Percentiles rank a stretch among this genome's conserved stretches.
Evolutionary conservation across 2,329 filamentous ascomycete genomes (phyloP).

Genomic region (Simplicillium sp.): DNA sequence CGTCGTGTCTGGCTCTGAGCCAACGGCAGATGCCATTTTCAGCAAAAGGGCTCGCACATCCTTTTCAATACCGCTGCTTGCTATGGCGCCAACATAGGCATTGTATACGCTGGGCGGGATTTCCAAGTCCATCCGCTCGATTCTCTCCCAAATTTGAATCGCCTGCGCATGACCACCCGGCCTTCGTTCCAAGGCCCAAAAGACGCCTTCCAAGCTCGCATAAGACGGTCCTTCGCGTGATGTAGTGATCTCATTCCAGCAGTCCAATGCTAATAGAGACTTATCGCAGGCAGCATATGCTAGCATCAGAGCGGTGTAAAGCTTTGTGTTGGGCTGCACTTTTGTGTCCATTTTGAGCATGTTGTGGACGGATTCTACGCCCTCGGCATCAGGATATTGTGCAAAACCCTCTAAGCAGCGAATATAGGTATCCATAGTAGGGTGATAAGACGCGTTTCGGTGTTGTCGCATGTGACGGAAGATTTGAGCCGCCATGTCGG

Average conservation of each 20-base stretch:
- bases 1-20: slow-evolving; percentile 55
- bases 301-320: slow-evolving; percentile 81
- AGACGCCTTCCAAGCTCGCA: slow-evolving; percentile 68
- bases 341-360: slow-evolving; percentile 89
- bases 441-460: slow-evolving; percentile 50
- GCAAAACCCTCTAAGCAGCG: slow-evolving; percentile 69
- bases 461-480: slow-evolving; percentile 93
- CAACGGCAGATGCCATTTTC: slow-evolving; percentile 56
- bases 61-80: slow-evolving; percentile 60
- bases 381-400: slow-evolving; percentile 40
- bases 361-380: slow-evolving; percentile 72
- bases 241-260: slow-evolving; percentile 77
- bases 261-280: slow-evolving; percentile 58
- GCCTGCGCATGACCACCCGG: slow-evolving; percentile 50
- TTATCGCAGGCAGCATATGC: slow-evolving; percentile 66
- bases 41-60: slow-evolving; percentile 58
- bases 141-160: slow-evolving; percentile 60
- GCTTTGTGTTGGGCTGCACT: slow-evolving; percentile 63
- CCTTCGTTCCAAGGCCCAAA: slow-evolving; percentile 63
- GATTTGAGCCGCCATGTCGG: slow-evolving; percentile 77
- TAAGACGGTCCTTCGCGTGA: slow-evolving; percentile 82
- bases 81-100: slow-evolving; percentile 68
- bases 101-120: slow-evolving; percentile 65
- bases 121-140: slow-evolving; percentile 68
- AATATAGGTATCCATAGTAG: slow-evolving; percentile 67